Evolutionary conservation across 202 grass and related monocot species (phyloP), one percentile per base, ranked within the genome.

Genomic region (Cymbopogon flexuosus): DNA sequence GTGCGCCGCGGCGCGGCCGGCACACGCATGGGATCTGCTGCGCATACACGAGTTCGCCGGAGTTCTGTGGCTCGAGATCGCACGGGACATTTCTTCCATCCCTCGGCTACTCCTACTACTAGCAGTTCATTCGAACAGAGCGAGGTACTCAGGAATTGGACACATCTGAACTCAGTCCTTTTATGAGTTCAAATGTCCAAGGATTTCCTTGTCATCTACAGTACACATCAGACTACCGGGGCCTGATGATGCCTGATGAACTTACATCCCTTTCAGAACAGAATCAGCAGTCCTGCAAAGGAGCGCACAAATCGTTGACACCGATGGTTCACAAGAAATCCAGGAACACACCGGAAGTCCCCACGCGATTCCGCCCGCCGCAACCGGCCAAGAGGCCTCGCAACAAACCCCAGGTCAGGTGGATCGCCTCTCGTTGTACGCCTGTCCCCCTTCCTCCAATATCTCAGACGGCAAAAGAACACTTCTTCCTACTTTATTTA

Each of bases 11-110:
- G 14, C 72, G 22, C 35, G 1, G 42, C 27, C 21, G 77, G 21
- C 82, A 81, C 87, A 23, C 82, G 72, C 78, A 29, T 13, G 18
- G 87, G 87, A 89, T 89, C 27, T 9, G 36, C 72, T 89, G 78
- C 16, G 77, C 61, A 5, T n/a, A 10, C 61, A 10, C 6, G 21
- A 43, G 36, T 24, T 63, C 71, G n/a, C 52, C 13, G 33, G 41
- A 37, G 39, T 8, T 45, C 1, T 56, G 86, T 63, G 16, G 18
- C 86, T 43, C 7, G 1, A 22, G 24, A 34, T 77, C 54, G 10
- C 30, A 14, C 40, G 21, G 9, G 4, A 3, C 40, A 9, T 1
- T n/a, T 13, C 70, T 22, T 63, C 37, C 9, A 11, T 54, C 14
- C 9, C 8, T 70, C 1, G 18, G 47, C 47, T 51, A 51, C 46